Evolutionary conservation across 2,329 filamentous ascomycete species (phyloP).

Genomic region (Graphilbum fragrans): DNA sequence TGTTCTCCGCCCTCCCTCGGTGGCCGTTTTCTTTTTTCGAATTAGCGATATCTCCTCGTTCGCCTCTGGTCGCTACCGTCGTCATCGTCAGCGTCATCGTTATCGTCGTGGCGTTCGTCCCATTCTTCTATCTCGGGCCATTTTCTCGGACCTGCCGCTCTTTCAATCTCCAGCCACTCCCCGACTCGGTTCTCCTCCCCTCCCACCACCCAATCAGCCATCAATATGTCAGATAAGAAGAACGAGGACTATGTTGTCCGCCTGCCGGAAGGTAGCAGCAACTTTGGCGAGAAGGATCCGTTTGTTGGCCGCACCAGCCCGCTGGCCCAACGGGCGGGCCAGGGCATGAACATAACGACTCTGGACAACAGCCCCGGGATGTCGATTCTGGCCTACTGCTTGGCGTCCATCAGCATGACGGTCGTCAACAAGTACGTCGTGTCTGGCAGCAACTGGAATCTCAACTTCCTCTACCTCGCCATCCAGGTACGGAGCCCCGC

Average conservation of each 20-base stretch:
- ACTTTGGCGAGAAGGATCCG: conserved; percentile 38
- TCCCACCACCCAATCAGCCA: neutral
- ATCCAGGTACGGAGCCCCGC: conserved; percentile 91
- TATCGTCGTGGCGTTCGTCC: no score
- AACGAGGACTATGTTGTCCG: conserved; percentile 69
- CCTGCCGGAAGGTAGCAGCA: conserved; percentile 48
- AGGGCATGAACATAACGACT: conserved; percentile 26
- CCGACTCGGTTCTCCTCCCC: neutral
- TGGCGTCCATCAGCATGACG: conserved; percentile 97
- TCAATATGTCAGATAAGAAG: conserved; percentile 75
- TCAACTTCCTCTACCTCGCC: conserved; percentile 89
- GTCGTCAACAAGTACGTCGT: conserved; percentile 99
- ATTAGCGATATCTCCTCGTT: no score
- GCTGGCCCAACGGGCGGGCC: conserved; percentile 17
- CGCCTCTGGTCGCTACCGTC: no score
- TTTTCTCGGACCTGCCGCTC: conserved; percentile 1
- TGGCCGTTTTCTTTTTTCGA: no score
- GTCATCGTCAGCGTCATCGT: neutral
- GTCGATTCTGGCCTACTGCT: conserved; percentile 82
- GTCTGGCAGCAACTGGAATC: conserved; percentile 80
- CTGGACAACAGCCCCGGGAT: conserved; percentile 65
- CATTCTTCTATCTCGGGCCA: conserved; percentile 3
- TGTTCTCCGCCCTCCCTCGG: no score
- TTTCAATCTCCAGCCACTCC: neutral
- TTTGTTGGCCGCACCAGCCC: conserved; percentile 33